These are phyloP conservation scores for Chrysanthemum makinoi DNA, from an alignment of 129 eudicot genomes.

Conservation along the genomic window DNA sequence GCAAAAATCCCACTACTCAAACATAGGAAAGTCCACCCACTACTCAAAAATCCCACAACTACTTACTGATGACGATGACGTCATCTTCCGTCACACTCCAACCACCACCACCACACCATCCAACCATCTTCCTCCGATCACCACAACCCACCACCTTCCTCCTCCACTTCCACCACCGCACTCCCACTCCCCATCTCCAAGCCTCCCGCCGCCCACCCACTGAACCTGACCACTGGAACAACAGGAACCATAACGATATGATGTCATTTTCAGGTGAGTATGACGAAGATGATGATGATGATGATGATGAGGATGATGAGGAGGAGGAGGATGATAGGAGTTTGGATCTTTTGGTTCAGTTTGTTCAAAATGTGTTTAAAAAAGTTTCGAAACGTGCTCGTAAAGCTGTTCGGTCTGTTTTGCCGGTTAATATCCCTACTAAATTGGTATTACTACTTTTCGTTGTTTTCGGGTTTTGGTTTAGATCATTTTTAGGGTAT, in stretches of 20 bases:
- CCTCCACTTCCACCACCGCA: conserved; percentile 14
- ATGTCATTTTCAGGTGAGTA: conserved; percentile 35
- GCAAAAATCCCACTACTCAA: too few relatives aligned
- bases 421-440: conserved; percentile 68
- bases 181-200: conserved; percentile 32
- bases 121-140: too few relatives aligned
- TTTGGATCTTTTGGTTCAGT: conserved; percentile 73
- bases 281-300: conserved; percentile 43
- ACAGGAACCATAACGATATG: conserved; percentile 37
- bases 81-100: too few relatives aligned
- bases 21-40: too few relatives aligned
- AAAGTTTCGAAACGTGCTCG: conserved; percentile 81
- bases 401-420: conserved; percentile 79
- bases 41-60: too few relatives aligned
- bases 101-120: too few relatives aligned
- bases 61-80: too few relatives aligned
- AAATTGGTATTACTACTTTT: conserved; percentile 47
- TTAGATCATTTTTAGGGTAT: too few relatives aligned
- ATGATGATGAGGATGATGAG: conserved; percentile 61
- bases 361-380: conserved; percentile 75
- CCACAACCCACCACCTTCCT: neutral
- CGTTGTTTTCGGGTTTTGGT: too few relatives aligned
- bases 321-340: conserved; percentile 82
- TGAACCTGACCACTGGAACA: conserved; percentile 43
- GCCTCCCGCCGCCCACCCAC: conserved; percentile 47